Percentiles rank a stretch among this genome's conserved stretches.
Evolutionary conservation across 768 basidiomycete genomes (phyloP).

Genomic region (Favolaschia claudopus): DNA sequence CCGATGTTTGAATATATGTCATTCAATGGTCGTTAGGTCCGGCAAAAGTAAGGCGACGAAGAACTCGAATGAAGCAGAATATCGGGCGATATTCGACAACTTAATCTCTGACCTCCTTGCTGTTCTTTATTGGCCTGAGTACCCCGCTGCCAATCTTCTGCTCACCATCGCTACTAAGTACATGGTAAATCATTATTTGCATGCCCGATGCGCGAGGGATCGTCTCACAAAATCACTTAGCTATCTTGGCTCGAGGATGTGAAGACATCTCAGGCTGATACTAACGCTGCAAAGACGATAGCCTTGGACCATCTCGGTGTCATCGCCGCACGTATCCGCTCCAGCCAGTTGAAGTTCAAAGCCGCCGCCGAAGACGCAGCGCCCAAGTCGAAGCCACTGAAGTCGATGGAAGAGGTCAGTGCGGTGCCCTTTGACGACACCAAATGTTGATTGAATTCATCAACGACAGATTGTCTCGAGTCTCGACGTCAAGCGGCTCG

Average conservation of each 20-base stretch:
- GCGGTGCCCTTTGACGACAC: background rate
- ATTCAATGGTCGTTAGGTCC: conserved; percentile 68
- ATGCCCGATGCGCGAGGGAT: background rate
- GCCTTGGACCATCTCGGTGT: conserved; percentile 93
- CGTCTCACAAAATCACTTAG: conserved; percentile 44
- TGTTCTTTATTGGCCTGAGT: conserved; percentile 95
- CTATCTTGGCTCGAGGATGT: conserved; percentile 85
- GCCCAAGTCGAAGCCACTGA: conserved; percentile 48
- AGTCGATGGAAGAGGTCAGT: conserved; percentile 77
- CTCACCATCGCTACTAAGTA: conserved; percentile 82
- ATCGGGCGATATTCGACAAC: conserved; percentile 91
- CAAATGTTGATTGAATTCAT: background rate
- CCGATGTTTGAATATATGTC: background rate
- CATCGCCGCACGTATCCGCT: conserved; percentile 85
- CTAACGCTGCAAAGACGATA: conserved; percentile 86
- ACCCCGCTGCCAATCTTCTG: conserved; percentile 91
- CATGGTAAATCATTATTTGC: conserved; percentile 64
- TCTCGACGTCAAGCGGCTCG: conserved; percentile 58
- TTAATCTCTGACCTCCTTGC: conserved; percentile 86
- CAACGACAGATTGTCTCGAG: conserved; percentile 58
- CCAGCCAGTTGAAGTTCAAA: conserved; percentile 59
- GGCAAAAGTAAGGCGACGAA: conserved; percentile 90
- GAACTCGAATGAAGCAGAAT: conserved; percentile 93
- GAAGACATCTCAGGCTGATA: conserved; percentile 75
- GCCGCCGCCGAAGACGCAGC: conserved; percentile 34